Conservation (phyloP, 352 stramenopile genomes). For the Phytophthora pinifolia region DNA sequence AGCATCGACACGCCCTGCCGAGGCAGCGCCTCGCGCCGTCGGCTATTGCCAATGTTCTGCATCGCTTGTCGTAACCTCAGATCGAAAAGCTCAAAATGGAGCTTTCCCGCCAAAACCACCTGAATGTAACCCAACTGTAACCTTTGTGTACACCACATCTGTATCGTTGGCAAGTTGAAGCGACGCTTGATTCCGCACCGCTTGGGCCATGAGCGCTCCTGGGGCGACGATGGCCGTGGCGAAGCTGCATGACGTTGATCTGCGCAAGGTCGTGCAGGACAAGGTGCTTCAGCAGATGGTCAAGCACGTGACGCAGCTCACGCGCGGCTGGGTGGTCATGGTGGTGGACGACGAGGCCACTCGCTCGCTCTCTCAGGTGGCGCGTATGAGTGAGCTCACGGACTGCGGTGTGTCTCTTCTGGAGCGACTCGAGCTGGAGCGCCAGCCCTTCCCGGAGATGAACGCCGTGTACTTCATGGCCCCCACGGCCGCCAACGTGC, state of each 20-base stretch:
- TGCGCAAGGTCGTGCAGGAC: conserved; percentile 78
- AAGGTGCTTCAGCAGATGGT: conserved; percentile 85
- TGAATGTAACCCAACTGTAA: conserved; percentile 14
- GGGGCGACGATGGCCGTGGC: conserved; percentile 25
- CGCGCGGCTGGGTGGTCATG: conserved; percentile 89
- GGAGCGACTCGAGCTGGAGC: conserved; percentile 94
- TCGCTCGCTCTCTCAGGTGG: conserved; percentile 91
- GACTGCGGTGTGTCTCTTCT: conserved; percentile 96
- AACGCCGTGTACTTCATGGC: conserved; percentile 95
- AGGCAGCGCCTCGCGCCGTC: conserved; percentile 53
- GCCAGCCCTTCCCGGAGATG: conserved; percentile 96
- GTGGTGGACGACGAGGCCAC: conserved; percentile 95
- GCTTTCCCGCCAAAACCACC: conserved; percentile 36
- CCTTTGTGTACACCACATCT: conserved; percentile 1
- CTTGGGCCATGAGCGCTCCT: not conserved
- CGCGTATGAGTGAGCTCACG: conserved; percentile 99
- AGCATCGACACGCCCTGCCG: conserved; percentile 63
- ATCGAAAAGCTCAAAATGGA: conserved; percentile 24
- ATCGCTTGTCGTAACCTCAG: conserved; percentile 29
- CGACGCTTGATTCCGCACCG: no score
- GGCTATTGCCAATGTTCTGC: conserved; percentile 83
- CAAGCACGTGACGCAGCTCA: conserved; percentile 76
- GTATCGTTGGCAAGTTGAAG: conserved; percentile 1
- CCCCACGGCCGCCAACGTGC: conserved; percentile 84
- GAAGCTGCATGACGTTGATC: conserved; percentile 56